These are phyloP conservation scores for Platanthera guangdongensis DNA, from an alignment of 106 monocot species.

Conservation along the genomic window DNA sequence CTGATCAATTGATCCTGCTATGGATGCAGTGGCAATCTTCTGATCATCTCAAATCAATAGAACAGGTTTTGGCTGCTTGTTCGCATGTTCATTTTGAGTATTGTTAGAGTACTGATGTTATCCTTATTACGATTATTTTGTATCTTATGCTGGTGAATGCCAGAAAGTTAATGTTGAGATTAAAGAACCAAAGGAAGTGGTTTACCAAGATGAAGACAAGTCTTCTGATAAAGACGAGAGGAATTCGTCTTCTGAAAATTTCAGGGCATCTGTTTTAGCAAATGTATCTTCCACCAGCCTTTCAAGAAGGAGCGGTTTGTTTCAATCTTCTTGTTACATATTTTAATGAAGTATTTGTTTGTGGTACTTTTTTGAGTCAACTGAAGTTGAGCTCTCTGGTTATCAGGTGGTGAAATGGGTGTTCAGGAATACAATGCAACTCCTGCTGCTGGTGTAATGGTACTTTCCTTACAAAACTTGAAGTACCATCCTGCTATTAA, in stretches of 20 bases:
- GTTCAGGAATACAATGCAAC: neutral
- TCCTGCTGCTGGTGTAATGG: neutral
- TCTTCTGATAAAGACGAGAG: neutral
- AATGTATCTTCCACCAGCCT: neutral
- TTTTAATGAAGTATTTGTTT: neutral
- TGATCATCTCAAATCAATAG: slow-evolving; percentile 8
- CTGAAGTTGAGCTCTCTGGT: neutral
- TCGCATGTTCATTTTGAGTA: neutral
- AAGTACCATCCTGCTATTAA: neutral
- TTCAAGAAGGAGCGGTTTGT: slow-evolving; percentile 2
- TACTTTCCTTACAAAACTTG: neutral
- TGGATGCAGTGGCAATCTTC: slow-evolving; percentile 7
- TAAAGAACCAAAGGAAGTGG: neutral
- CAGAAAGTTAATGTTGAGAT: neutral
- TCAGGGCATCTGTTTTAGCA: neutral
- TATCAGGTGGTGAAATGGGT: neutral
- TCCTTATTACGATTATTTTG: neutral
- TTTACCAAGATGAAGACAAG: neutral
- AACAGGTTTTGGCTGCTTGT: slow-evolving; percentile 3
- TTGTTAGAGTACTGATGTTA: neutral
- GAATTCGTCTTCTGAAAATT: slow-evolving; percentile 2
- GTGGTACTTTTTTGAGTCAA: neutral
- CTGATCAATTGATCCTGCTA: neutral
- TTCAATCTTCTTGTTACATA: neutral
- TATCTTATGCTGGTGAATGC: neutral